A percentile compares a stretch with the other conserved stretches of the same genome.
Conservation (phyloP, 768 basidiomycete species). For the Strobilomyces confusus region DNA sequence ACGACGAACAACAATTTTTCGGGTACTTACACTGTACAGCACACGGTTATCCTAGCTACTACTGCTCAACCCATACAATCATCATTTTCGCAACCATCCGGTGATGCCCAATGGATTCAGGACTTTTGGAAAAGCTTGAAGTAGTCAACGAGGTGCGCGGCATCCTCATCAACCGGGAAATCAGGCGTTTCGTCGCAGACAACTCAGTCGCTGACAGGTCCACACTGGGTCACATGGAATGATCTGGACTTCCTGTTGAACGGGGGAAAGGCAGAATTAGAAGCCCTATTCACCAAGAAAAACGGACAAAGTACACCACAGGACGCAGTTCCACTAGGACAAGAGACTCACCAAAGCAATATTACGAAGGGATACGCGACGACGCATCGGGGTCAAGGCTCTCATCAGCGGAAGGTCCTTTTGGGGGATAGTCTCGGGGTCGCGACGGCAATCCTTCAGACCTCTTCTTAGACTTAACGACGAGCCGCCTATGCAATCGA, state of each 20-base stretch:
- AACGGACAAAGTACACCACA: not conserved
- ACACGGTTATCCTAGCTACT: slow-evolving; percentile 15
- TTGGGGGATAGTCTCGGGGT: not conserved
- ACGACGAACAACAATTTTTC: slow-evolving; percentile 26
- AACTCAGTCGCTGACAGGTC: not conserved
- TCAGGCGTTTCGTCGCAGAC: slow-evolving; percentile 3
- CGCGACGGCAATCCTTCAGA: not conserved
- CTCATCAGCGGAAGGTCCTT: slow-evolving; percentile 5
- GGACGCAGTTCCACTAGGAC: not conserved
- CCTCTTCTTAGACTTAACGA: slow-evolving; percentile 27
- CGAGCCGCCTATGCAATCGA: slow-evolving; percentile 50
- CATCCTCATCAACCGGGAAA: slow-evolving; percentile 6
- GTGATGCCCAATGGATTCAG: not conserved
- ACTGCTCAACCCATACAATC: not conserved
- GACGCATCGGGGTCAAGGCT: not conserved
- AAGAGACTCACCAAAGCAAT: slow-evolving; percentile 8
- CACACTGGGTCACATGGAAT: slow-evolving; percentile 1
- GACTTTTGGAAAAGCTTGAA: not conserved
- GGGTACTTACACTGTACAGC: slow-evolving; percentile 10
- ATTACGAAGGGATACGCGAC: slow-evolving; percentile 9
- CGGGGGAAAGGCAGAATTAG: not conserved
- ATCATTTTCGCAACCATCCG: not conserved
- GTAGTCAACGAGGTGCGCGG: not conserved
- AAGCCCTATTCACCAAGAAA: not conserved
- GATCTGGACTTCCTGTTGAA: not conserved